Percentiles rank a stretch among this genome's conserved stretches.
Evolutionary conservation across 129 eudicot genomes (phyloP).

Genomic region (Logfia minima): DNA sequence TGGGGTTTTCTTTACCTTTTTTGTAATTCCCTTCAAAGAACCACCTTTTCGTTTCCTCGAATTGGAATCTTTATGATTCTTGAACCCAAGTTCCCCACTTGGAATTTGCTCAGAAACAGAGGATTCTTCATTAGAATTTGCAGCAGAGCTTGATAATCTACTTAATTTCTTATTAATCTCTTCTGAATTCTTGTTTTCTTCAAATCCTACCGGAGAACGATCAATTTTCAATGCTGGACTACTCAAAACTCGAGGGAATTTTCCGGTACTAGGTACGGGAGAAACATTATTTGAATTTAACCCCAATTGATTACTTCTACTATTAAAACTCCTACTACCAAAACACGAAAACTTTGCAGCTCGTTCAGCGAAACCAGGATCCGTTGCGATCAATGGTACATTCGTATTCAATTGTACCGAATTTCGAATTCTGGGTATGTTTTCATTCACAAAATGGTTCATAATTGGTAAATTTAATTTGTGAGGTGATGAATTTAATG

Average conservation of each 20-base stretch:
- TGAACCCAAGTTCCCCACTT: conserved; percentile 26
- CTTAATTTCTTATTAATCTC: conserved; percentile 33
- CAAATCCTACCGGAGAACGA: conserved; percentile 39
- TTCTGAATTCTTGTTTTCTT: conserved; percentile 41
- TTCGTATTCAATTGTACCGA: conserved; percentile 42
- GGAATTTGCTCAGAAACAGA: conserved; percentile 43
- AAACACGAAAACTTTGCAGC: conserved; percentile 93
- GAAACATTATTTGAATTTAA: conserved; percentile 28
- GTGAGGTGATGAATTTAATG: conserved; percentile 51
- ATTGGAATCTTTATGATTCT: conserved; percentile 38
- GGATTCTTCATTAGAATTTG: conserved; percentile 38
- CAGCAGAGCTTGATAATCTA: conserved; percentile 35
- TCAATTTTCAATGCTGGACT: conserved; percentile 55
- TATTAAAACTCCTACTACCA: conserved; percentile 79
- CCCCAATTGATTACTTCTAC: conserved; percentile 43
- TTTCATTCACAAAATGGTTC: conserved; percentile 44
- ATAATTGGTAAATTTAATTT: conserved; percentile 41
- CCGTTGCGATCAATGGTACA: conserved; percentile 56
- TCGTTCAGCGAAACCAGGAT: conserved; percentile 85
- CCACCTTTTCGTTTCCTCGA: conserved; percentile 66
- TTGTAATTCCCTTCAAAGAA: conserved; percentile 40
- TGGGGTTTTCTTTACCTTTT: conserved; percentile 32
- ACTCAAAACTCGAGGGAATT: conserved; percentile 61
- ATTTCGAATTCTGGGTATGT: conserved; percentile 38
- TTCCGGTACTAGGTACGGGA: conserved; percentile 31